Base-by-base conservation (phyloP, 2,329 filamentous ascomycete genomes). In the Fusarium avenaceum region DNA sequence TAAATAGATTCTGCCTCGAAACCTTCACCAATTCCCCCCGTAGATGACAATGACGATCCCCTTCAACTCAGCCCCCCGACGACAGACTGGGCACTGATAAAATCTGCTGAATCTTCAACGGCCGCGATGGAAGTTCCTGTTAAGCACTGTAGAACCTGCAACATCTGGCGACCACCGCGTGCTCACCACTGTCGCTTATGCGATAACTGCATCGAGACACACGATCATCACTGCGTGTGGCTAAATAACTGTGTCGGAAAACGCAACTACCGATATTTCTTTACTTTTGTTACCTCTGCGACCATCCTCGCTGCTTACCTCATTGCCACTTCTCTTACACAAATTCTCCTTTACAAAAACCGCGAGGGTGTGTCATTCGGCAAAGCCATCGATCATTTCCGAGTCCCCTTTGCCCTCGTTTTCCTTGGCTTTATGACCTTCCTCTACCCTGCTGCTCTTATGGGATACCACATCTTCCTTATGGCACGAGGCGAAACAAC, bases 191-290 rank as follows among this genome's bases (percentile, higher is more conserved):
- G 96, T 80, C 92, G 96, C 58, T 87, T 97, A 28, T 99, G 96
- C 81, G 95, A 99, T 80, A 97, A 96, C 78, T 99, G 96, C 78
- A 88, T 99, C 63, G 96, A 99, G 79, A 97, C 94, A 0, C 93
- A 97, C 71, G 96, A 99, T 76, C 96, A 99, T 76, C 96, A 99
- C 80, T 99, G 96, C 75, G 94, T 98, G 17, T 99, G 96, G 96
- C 87, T 99, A 67, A 99, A 99, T 81, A 99, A 99, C 78, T 99
- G 96, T 71, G 91, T 99, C 49, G 96, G 96, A 43, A 91, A 95
- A 70, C 92, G 96, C 74, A 99, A 99, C 81, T 99, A 99, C 81
- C 93, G 96, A 67, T 98, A 95, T 79, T 99, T 99, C 80, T 97
- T 98, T 78, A 87, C 92, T 13, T 99, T 97, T 79, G 90, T 99